These are phyloP conservation scores for Aureobasidium sp. DNA, from an alignment of 2,329 filamentous ascomycete genomes.

Conservation along the genomic window DNA sequence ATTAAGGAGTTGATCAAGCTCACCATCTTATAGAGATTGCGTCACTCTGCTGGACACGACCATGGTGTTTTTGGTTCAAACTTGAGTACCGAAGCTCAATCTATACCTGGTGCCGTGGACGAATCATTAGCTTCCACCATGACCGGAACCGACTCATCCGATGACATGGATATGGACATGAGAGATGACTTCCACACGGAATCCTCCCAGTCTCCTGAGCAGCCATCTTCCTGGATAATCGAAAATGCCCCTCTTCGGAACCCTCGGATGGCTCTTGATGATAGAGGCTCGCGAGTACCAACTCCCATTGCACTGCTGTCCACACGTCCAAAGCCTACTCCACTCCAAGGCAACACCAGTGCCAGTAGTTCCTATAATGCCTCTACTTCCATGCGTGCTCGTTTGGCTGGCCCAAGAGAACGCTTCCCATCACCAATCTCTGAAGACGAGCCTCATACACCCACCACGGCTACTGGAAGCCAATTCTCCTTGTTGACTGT, in stretches of 20 bases:
- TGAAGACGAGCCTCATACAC: conserved; percentile 27
- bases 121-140: conserved; percentile 7
- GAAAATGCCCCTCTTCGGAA: conserved; percentile 4
- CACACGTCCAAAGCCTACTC: not conserved
- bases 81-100: not conserved
- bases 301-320: not conserved
- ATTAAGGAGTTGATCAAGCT: not conserved
- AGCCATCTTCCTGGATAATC: conserved; percentile 7
- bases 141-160: conserved; percentile 10
- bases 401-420: conserved; percentile 7
- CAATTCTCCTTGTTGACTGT: conserved; percentile 28
- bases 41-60: conserved; percentile 5
- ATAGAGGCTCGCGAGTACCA: conserved; percentile 1
- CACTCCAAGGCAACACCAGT: not conserved
- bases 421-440: conserved; percentile 25
- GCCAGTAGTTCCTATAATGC: not conserved
- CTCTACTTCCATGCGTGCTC: not conserved
- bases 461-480: conserved; percentile 23
- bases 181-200: not conserved
- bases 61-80: not conserved
- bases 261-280: conserved; percentile 7
- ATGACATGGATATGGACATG: conserved; percentile 14
- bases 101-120: not conserved
- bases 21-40: conserved; percentile 1
- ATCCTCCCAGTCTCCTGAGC: conserved; percentile 8